A percentile compares a stretch with the other conserved stretches of the same genome.
Evolutionary conservation across 73 alveolate species (phyloP).

Genomic region (Symbiodinium natans): DNA sequence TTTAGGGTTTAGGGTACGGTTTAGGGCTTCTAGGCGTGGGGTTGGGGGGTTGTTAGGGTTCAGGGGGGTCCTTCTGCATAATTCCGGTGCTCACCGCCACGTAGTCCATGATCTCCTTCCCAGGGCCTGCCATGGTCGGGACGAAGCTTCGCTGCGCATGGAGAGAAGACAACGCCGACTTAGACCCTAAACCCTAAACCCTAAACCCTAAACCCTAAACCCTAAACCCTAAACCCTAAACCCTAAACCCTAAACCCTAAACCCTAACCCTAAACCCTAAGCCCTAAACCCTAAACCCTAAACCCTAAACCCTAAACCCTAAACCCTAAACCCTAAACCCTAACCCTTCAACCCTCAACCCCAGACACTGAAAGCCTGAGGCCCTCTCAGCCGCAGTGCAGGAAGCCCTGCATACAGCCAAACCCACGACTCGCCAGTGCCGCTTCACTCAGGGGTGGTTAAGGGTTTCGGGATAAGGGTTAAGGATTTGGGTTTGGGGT

Average conservation of each 20-base stretch:
- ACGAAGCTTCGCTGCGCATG: too few relatives aligned
- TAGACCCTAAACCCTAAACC: too few relatives aligned
- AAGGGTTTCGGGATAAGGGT: background rate
- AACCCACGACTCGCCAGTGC: too few relatives aligned
- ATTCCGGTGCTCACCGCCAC: slow-evolving; percentile 83
- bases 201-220: too few relatives aligned
- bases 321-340: background rate
- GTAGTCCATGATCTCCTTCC: slow-evolving; percentile 39
- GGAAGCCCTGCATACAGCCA: too few relatives aligned
- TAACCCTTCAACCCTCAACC: background rate
- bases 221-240: too few relatives aligned
- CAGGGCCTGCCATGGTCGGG: slow-evolving; percentile 44
- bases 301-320: background rate
- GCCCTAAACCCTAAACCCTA: background rate
- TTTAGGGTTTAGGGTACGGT: background rate
- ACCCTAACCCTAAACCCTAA: background rate
- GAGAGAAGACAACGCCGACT: too few relatives aligned
- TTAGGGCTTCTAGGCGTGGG: too few relatives aligned
- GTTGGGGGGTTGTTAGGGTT: background rate
- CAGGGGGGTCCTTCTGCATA: background rate
- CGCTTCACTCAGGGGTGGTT: too few relatives aligned
- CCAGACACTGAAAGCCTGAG: background rate
- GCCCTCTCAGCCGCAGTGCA: background rate
- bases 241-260: too few relatives aligned
- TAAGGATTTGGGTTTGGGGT: too few relatives aligned